phyloP scores from a whole-genome alignment of 257 asterid genomes.

The Pogostemon cablin region DNA sequence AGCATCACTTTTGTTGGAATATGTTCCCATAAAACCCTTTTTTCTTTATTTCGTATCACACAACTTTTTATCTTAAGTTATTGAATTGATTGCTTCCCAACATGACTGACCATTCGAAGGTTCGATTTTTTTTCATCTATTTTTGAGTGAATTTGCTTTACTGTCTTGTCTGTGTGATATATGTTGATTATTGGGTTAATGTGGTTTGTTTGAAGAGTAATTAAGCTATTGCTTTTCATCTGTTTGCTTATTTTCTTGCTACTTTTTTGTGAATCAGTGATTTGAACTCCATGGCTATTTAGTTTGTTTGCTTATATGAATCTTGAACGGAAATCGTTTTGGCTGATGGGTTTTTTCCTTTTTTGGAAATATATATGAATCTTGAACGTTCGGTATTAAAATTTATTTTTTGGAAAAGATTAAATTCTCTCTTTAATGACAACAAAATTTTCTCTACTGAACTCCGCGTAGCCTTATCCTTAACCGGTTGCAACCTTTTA shows the following conservation, averaged over 20 bases:
- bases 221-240: conserved; percentile 25
- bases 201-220: conserved; percentile 4
- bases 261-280: conserved; percentile 8
- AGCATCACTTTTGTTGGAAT: too few relatives aligned
- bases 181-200: background rate
- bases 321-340: conserved; percentile 8
- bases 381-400: background rate
- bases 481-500: too few relatives aligned
- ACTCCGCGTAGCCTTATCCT: too few relatives aligned
- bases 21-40: conserved; percentile 18
- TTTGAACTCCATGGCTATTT: conserved; percentile 16
- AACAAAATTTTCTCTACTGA: background rate
- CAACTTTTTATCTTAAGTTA: conserved; percentile 29
- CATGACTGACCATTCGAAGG: conserved; percentile 73
- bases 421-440: background rate
- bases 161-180: background rate
- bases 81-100: conserved; percentile 38
- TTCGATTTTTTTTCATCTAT: conserved; percentile 31
- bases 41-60: conserved; percentile 42
- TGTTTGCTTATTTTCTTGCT: background rate
- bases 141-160: conserved; percentile 9
- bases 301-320: conserved; percentile 21
- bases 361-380: background rate
- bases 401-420: conserved; percentile 20
- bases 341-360: conserved; percentile 19